Conservation (phyloP, 768 basidiomycete genomes). For the Tulasnella sp. region DNA sequence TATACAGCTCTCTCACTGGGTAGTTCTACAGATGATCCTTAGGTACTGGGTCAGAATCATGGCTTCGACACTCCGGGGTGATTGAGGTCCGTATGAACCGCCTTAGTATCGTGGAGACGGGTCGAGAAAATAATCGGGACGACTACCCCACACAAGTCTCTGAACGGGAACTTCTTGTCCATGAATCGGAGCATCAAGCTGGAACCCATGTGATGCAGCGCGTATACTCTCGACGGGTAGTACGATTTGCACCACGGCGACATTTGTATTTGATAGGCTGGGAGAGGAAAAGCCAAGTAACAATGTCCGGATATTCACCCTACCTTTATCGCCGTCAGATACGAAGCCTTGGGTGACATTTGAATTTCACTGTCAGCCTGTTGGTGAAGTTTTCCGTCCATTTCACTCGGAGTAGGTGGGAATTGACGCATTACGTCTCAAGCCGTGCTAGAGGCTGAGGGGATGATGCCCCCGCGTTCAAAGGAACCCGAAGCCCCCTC, state of each 20-base stretch:
- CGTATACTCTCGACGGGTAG: background rate
- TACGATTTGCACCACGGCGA: background rate
- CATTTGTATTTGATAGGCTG: background rate
- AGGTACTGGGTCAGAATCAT: background rate
- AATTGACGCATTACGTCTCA: background rate
- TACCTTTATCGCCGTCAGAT: background rate
- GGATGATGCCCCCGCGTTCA: too few relatives aligned
- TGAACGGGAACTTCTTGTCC: background rate
- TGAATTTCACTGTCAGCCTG: background rate
- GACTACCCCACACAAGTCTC: background rate
- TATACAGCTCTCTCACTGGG: too few relatives aligned
- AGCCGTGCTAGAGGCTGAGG: too few relatives aligned
- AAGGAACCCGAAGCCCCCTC: too few relatives aligned
- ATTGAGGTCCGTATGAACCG: background rate
- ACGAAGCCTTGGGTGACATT: background rate
- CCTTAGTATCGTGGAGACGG: background rate
- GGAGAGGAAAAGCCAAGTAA: background rate
- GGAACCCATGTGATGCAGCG: background rate
- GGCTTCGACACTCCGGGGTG: background rate
- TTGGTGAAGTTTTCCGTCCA: background rate
- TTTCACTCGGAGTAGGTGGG: background rate
- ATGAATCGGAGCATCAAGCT: background rate
- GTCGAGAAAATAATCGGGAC: background rate
- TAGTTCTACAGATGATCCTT: background rate
- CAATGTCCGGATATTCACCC: background rate